Evolutionary conservation across 176 grass and related monocot species (phyloP), one percentile per base, ranked within the genome.

Genomic region (Cocos nucifera): DNA sequence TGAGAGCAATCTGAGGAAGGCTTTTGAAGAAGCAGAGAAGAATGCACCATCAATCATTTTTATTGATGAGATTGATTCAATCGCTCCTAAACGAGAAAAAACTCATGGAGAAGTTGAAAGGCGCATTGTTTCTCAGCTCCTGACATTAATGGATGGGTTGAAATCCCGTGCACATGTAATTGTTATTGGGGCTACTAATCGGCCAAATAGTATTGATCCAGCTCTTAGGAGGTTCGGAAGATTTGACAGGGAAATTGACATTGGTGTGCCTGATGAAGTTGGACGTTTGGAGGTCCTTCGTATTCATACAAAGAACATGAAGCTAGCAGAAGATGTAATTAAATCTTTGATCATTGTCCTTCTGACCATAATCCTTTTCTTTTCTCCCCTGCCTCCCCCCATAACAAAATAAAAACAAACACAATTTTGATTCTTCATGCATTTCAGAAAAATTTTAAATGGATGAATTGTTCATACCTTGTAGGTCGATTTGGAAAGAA

Each of bases 221-320:
- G 81, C 89, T 79, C 82, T 94, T 71, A 71, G 89, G 59, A 81
- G 84, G 32, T 94, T 88, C 77, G 84, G 89, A 35, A 78, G 89
- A 59, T 94, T 94, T 74, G 89, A 88, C 22, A 18, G 84, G 17
- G 89, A 94, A 61, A 94, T 94, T 19, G 89, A 88, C 70, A 94
- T 94, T 4, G 89, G 89, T 0, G 89, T 94, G 29, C 89, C 89
- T 48, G 89, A 88, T 79, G 89, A 94, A 52, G 78, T 94, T 61
- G 89, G 89, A 26, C 64, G 89, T 14, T 81, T 94, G 19, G 89
- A 94, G 74, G 84, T 94, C 56, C 84, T 94, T 9, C 84, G 89
- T 23, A 94, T 94, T 53, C 89, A 94, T 62, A 85, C 84, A 15
- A 94, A 94, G 69, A 94, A 94, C 75, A 94, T 94, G 89, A 94